Percentiles rank a stretch among this genome's conserved stretches.
phyloP scores from a whole-genome alignment of 164 flowering plant genomes.

The Vitis amurensis region DNA sequence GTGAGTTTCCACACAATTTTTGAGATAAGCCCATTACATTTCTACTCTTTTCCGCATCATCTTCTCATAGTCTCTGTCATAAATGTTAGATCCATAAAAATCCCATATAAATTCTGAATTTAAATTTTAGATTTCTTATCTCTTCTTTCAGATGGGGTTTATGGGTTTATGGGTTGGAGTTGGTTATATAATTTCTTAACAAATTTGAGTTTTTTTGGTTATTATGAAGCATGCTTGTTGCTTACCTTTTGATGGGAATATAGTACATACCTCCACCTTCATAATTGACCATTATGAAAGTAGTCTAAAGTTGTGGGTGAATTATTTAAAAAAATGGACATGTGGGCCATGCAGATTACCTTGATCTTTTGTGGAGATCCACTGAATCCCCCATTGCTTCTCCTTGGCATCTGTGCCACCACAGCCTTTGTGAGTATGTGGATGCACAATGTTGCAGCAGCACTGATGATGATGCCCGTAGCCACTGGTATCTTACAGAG shows the following conservation, averaged over 20 bases:
- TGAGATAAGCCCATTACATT: neutral
- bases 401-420: constrained; percentile 83
- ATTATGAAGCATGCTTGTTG: too few relatives aligned
- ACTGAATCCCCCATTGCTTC: constrained; percentile 68
- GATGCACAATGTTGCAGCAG: constrained; percentile 95
- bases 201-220: too few relatives aligned
- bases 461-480: constrained; percentile 95
- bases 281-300: too few relatives aligned
- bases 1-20: constrained; percentile 33
- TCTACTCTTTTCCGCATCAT: too few relatives aligned
- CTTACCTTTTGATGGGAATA: too few relatives aligned
- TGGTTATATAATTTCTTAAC: too few relatives aligned
- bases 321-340: neutral
- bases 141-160: neutral
- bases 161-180: neutral
- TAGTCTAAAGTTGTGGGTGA: neutral
- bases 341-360: constrained; percentile 54
- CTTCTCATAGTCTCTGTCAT: too few relatives aligned
- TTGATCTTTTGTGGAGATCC: constrained; percentile 84
- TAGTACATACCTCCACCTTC: too few relatives aligned
- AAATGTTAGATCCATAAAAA: too few relatives aligned
- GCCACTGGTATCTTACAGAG: constrained; percentile 87
- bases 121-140: too few relatives aligned
- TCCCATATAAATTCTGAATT: too few relatives aligned
- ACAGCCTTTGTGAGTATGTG: constrained; percentile 94